These are phyloP conservation scores for Phytophthora pisi DNA, from an alignment of 352 stramenopile species.

Conservation along the genomic window DNA sequence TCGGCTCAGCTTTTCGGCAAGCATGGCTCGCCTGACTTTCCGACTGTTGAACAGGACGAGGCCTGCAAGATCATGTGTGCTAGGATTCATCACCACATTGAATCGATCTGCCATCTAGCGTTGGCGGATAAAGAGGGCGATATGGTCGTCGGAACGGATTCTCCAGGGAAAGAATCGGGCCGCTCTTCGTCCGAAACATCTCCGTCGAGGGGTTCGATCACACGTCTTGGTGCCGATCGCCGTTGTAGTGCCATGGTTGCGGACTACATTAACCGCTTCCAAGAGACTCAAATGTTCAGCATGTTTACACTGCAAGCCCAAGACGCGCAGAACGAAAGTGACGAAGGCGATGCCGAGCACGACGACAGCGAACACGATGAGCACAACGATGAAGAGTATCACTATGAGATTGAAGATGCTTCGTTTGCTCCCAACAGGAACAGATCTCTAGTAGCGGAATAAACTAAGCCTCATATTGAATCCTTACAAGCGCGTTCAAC, in stretches of 20 bases:
- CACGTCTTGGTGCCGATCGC: slow-evolving; percentile 21
- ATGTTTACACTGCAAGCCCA: slow-evolving; percentile 60
- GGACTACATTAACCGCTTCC: slow-evolving; percentile 71
- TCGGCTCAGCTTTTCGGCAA: slow-evolving; percentile 66
- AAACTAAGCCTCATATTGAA: too few relatives aligned
- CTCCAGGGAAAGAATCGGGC: slow-evolving; percentile 15
- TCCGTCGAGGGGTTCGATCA: slow-evolving; percentile 17
- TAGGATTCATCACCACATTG: slow-evolving; percentile 66
- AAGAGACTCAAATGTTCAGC: slow-evolving; percentile 87
- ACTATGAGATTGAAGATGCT: slow-evolving; percentile 18
- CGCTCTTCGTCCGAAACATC: slow-evolving; percentile 4
- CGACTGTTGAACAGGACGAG: slow-evolving; percentile 70
- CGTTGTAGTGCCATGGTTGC: slow-evolving; percentile 57
- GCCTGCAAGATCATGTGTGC: slow-evolving; percentile 73
- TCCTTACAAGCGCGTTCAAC: too few relatives aligned
- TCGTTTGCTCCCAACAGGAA: not conserved
- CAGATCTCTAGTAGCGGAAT: too few relatives aligned
- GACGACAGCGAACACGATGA: slow-evolving; percentile 38
- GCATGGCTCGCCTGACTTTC: slow-evolving; percentile 59
- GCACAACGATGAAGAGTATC: slow-evolving; percentile 32
- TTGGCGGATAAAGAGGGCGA: slow-evolving; percentile 36
- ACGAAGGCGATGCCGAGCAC: slow-evolving; percentile 37
- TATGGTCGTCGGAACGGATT: slow-evolving; percentile 24
- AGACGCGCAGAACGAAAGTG: slow-evolving; percentile 35
- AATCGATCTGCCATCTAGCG: slow-evolving; percentile 61